Base-by-base conservation (phyloP, 768 basidiomycete species). In the Crucibulum laeve region DNA sequence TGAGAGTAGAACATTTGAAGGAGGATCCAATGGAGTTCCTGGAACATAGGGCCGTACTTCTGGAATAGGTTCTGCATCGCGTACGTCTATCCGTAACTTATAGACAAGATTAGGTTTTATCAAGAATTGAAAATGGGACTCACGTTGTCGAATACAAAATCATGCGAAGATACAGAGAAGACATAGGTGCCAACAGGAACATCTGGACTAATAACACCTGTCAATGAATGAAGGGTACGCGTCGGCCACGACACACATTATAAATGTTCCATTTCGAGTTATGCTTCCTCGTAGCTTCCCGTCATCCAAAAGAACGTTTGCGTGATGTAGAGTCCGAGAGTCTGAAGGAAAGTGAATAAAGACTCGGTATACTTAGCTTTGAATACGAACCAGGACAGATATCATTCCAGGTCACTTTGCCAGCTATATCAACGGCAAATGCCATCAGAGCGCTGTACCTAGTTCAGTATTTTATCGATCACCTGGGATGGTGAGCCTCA, bases 111-210 rank as follows among this genome's bases (percentile, higher is more conserved):
- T 22, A 21, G 44, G 14, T 40, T 4, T 7, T 42, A n/a, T 32
- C 25, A 44, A 24, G 34, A 35, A 18, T 18, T 32, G 18, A 34
- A 15, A 48, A 56, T 8, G 32, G 15, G 34, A 40, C 53, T 28
- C 53, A 87, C 88, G 62, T 84, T 75, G 53, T 91, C 87, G 52
- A 91, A 91, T 8, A 59, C 52, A 55, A 80, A 68, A 56, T 88
- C 80, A 58, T 80, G 85, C 1, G 87, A 67, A 22, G 74, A 46
- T 3, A 90, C 77, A 5, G 84, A 83, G 24, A 90, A 70, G 22
- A 87, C 55, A 52, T 90, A 87, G 11, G 74, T 79, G 24, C 89
- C 88, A 13, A 66, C 59, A n/a, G 75, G 71, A 38, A 90, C 82
- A 53, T 80, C 74, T 37, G 77, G 76, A 64, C 88, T 91, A 48